These are phyloP conservation scores for Leishmania lainsoni DNA, from an alignment of 208 protist genomes.

Conservation along the genomic window DNA sequence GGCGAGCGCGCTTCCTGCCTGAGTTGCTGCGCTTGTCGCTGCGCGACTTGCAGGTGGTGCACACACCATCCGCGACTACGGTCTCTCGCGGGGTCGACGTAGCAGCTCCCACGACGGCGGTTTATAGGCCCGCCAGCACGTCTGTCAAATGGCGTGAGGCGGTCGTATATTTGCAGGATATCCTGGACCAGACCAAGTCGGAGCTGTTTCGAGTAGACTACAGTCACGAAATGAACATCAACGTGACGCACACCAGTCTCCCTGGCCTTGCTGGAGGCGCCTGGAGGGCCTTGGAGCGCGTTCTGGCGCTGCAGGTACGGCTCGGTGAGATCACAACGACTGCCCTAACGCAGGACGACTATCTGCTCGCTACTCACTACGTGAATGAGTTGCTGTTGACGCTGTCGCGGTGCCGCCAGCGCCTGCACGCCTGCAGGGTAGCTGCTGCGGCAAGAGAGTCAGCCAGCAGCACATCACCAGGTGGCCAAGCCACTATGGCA, in stretches of 20 bases:
- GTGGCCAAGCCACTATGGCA: not conserved
- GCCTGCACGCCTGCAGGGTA: constrained; percentile 17
- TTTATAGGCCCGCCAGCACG: constrained; percentile 4
- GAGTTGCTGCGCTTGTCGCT: constrained; percentile 34
- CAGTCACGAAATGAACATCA: constrained; percentile 40
- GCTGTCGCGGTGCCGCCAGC: constrained; percentile 29
- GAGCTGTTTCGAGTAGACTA: constrained; percentile 44
- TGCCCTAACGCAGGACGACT: constrained; percentile 46
- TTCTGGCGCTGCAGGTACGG: constrained; percentile 27
- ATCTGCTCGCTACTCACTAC: constrained; percentile 35
- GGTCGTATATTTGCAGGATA: constrained; percentile 34
- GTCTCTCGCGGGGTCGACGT: not conserved
- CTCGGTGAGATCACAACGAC: constrained; percentile 40
- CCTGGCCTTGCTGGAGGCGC: not conserved
- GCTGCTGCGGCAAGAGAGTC: not conserved
- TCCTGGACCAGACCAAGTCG: constrained; percentile 29
- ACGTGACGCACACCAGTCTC: constrained; percentile 22
- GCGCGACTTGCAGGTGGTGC: constrained; percentile 34
- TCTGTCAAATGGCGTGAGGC: constrained; percentile 39
- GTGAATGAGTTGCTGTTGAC: constrained; percentile 22
- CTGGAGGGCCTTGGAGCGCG: constrained; percentile 22
- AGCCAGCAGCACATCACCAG: not conserved
- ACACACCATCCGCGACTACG: not conserved
- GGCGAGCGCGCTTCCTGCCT: constrained; percentile 31
- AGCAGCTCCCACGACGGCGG: not conserved